A percentile compares a stretch with the other conserved stretches of the same genome.
Evolutionary conservation across 768 basidiomycete species (phyloP).

Genomic region (Russula ochroleuca): DNA sequence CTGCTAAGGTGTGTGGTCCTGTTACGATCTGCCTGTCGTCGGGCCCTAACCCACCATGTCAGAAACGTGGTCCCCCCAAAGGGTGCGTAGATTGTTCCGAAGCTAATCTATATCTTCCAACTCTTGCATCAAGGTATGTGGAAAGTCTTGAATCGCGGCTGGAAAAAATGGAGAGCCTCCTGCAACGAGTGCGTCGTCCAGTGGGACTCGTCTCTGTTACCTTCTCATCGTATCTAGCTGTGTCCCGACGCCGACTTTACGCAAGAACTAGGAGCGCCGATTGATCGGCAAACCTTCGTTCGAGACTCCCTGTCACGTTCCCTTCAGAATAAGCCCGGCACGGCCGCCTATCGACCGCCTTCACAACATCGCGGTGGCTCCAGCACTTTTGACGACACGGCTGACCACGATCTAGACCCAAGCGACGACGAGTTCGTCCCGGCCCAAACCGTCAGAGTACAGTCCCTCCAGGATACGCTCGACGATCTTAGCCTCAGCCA

Average conservation of each 20-base stretch:
- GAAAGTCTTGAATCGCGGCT: conserved; percentile 43
- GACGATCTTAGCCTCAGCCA: conserved; percentile 32
- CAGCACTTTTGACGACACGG: conserved; percentile 4
- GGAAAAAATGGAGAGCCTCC: conserved; percentile 41
- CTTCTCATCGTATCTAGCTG: conserved; percentile 39
- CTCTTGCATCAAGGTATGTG: conserved; percentile 32
- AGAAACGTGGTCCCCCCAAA: conserved; percentile 60
- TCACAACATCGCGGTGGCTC: background rate
- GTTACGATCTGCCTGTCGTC: background rate
- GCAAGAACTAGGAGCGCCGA: conserved; percentile 48
- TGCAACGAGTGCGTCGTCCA: conserved; percentile 34
- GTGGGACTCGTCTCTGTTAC: background rate
- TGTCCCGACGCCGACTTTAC: conserved; percentile 61
- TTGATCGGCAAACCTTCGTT: conserved; percentile 40
- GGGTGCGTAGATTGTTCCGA: conserved; percentile 38
- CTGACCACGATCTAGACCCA: conserved; percentile 18
- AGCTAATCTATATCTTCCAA: background rate
- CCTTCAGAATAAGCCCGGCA: conserved; percentile 18
- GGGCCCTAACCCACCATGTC: background rate
- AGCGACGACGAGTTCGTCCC: conserved; percentile 32
- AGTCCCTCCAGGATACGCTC: conserved; percentile 34
- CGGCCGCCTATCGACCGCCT: conserved; percentile 8
- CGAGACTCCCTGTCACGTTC: conserved; percentile 20
- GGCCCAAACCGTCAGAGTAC: conserved; percentile 18
- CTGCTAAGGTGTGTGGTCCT: conserved; percentile 50